Conservation (phyloP, 768 basidiomycete species). For the Russula olivacea region DNA sequence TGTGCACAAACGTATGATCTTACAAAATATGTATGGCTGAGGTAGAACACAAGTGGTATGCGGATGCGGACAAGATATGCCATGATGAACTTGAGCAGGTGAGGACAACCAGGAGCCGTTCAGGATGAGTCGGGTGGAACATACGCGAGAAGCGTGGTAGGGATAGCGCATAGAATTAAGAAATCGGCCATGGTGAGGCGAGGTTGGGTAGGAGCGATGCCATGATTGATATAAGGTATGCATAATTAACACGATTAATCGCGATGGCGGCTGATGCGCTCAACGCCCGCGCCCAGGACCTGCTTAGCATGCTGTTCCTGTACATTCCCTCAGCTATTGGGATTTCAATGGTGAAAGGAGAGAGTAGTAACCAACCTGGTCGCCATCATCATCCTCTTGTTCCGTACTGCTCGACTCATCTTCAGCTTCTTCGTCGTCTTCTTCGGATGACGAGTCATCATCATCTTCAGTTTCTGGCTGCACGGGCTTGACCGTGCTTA, state of each 20-base stretch:
- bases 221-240: slow-evolving; percentile 8
- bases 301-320: slow-evolving; percentile 21
- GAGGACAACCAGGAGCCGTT: background rate
- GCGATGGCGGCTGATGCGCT: slow-evolving; percentile 25
- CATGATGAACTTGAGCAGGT: background rate
- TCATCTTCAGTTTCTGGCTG: slow-evolving; percentile 22
- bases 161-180: background rate
- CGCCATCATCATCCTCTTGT: slow-evolving; percentile 28
- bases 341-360: background rate
- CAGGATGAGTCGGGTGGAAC: background rate
- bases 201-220: background rate
- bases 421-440: slow-evolving; percentile 19
- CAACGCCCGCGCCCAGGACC: slow-evolving; percentile 25
- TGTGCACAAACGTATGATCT: background rate
- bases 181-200: background rate
- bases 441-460: slow-evolving; percentile 28
- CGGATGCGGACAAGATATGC: background rate
- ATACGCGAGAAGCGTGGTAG: background rate
- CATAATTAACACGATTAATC: slow-evolving; percentile 18
- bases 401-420: slow-evolving; percentile 21
- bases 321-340: background rate
- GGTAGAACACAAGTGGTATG: background rate
- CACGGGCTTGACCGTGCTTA: background rate
- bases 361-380: slow-evolving; percentile 29
- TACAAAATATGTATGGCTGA: background rate